phyloP scores from a whole-genome alignment of 371 early-diverging fungal genomes.

The Umbelopsis sp. region DNA sequence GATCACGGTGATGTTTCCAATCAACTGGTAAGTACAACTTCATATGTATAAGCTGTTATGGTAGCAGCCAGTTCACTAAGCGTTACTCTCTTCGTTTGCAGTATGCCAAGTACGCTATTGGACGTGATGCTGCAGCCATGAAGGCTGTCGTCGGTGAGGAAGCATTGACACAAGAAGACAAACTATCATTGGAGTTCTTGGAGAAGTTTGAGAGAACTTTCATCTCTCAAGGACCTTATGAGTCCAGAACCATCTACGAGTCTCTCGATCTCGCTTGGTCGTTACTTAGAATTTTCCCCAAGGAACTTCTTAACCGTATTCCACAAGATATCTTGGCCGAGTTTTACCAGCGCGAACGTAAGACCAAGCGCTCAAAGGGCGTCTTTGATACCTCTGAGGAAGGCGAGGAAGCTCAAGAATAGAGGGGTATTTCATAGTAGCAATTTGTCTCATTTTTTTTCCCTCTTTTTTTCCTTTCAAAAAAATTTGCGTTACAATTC shows the following conservation, averaged over 20 bases:
- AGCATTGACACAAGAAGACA: constrained; percentile 98
- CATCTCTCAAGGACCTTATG: constrained; percentile 95
- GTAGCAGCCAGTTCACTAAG: not conserved
- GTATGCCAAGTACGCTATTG: constrained; percentile 99
- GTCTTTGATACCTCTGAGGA: constrained; percentile 54
- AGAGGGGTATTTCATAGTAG: constrained; percentile 5
- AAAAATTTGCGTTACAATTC: constrained; percentile 5
- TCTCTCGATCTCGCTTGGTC: constrained; percentile 99
- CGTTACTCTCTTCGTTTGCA: constrained; percentile 21
- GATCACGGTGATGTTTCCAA: constrained; percentile 99
- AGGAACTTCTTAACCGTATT: constrained; percentile 99
- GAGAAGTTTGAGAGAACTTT: constrained; percentile 99
- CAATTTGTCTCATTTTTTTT: constrained; percentile 2
- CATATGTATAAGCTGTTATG: not conserved
- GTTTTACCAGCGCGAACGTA: constrained; percentile 90
- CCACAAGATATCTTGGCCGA: constrained; percentile 96
- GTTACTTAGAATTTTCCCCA: constrained; percentile 99
- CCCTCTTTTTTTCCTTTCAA: not conserved
- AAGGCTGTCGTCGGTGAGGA: constrained; percentile 99
- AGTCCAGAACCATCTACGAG: constrained; percentile 97
- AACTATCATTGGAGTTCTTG: constrained; percentile 97
- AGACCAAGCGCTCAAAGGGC: constrained; percentile 55
- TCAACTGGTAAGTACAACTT: constrained; percentile 78
- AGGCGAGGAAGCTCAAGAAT: constrained; percentile 26
- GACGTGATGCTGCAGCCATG: constrained; percentile 99